A percentile compares a stretch with the other conserved stretches of the same genome.
Conservation (phyloP, 768 basidiomycete species). For the Hydnomerulius pinastri region DNA sequence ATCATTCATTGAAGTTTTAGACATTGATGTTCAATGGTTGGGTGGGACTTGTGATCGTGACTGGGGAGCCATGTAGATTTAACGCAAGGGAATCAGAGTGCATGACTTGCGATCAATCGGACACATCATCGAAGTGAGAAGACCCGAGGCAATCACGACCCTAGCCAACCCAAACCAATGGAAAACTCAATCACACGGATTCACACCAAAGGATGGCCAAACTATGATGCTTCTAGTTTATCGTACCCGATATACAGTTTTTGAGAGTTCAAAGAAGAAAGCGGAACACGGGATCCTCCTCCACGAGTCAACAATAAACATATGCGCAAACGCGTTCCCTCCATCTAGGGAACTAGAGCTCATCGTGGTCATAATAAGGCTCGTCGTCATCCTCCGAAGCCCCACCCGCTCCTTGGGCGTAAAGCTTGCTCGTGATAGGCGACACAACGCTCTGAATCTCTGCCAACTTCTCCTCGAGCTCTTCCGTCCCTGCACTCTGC, state of each 20-base stretch:
- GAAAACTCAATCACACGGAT: slow-evolving; percentile 1
- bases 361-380: slow-evolving; percentile 51
- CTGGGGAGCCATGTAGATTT: no score
- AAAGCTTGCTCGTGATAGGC: slow-evolving; percentile 87
- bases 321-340: slow-evolving; percentile 1
- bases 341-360: slow-evolving; percentile 38
- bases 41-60: no score
- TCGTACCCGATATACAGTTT: slow-evolving; percentile 6
- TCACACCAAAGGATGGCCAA: not conserved
- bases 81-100: no score
- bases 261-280: no score
- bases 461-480: slow-evolving; percentile 86
- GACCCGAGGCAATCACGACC: not conserved
- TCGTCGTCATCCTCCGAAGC: slow-evolving; percentile 43
- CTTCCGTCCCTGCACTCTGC: slow-evolving; percentile 74
- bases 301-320: no score
- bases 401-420: slow-evolving; percentile 44
- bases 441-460: slow-evolving; percentile 75
- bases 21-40: not conserved
- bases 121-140: no score
- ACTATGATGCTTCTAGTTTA: slow-evolving; percentile 19
- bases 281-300: no score
- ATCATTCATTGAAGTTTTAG: no score
- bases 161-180: not conserved
- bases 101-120: no score